Evolutionary conservation across 495 filamentous ascomycete genomes (phyloP).

Genomic region (Aspergillus egyptiacus): DNA sequence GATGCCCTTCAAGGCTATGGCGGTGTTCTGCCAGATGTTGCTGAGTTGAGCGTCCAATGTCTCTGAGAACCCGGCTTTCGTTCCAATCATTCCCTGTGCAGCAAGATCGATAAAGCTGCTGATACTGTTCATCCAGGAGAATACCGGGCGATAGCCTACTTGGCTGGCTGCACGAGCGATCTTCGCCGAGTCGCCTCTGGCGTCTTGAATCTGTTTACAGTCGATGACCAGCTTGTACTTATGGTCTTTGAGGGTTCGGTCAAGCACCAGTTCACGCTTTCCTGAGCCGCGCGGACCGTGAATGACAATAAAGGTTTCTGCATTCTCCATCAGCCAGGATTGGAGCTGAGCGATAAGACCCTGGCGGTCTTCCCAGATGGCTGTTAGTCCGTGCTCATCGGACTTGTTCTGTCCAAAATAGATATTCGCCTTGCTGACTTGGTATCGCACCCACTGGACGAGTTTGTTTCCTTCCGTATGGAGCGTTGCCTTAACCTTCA

Average conservation of each 20-base stretch:
- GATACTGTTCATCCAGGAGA: slow-evolving; percentile 93
- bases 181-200: slow-evolving; percentile 81
- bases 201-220: slow-evolving; percentile 90
- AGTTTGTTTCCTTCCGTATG: slow-evolving; percentile 64
- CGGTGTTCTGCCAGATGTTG: slow-evolving; percentile 88
- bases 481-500: slow-evolving; percentile 73
- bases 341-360: slow-evolving; percentile 72
- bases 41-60: slow-evolving; percentile 84
- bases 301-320: slow-evolving; percentile 89
- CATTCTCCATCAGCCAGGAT: slow-evolving; percentile 80
- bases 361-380: slow-evolving; percentile 84
- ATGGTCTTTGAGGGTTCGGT: slow-evolving; percentile 71
- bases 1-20: slow-evolving; percentile 69
- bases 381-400: slow-evolving; percentile 66
- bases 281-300: slow-evolving; percentile 90
- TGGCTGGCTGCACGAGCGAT: slow-evolving; percentile 74
- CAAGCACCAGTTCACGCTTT: slow-evolving; percentile 79
- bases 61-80: slow-evolving; percentile 92
- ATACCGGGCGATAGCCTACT: slow-evolving; percentile 90
- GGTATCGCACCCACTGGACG: slow-evolving; percentile 73
- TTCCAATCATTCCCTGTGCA: slow-evolving; percentile 86
- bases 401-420: slow-evolving; percentile 46
- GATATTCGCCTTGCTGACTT: slow-evolving; percentile 62
- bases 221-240: slow-evolving; percentile 83
- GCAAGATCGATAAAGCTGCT: slow-evolving; percentile 89